Conservation (phyloP, 257 asterid genomes). For the Ocimum tenuiflorum region DNA sequence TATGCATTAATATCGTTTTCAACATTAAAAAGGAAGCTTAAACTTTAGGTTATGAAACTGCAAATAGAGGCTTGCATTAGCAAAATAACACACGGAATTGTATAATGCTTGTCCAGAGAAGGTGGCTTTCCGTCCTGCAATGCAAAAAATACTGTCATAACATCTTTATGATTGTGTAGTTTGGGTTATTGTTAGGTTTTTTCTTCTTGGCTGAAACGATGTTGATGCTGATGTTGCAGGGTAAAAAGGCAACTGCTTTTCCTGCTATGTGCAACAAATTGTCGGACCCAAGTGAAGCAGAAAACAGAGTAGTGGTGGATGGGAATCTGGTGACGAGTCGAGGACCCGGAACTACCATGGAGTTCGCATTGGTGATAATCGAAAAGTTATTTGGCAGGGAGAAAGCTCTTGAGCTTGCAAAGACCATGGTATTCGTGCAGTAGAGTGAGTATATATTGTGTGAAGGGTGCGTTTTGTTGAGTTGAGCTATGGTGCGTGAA, state of each 20-base stretch:
- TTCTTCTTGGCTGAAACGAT: not conserved
- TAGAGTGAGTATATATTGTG: conserved; percentile 14
- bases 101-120: too few relatives aligned
- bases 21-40: too few relatives aligned
- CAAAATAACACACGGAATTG: too few relatives aligned
- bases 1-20: too few relatives aligned
- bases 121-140: too few relatives aligned
- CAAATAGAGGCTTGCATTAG: too few relatives aligned
- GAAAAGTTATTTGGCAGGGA: conserved; percentile 68
- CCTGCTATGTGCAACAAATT: conserved; percentile 80
- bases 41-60: too few relatives aligned
- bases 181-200: not conserved
- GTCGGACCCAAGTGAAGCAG: conserved; percentile 65
- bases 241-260: conserved; percentile 89
- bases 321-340: conserved; percentile 83
- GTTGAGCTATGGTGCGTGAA: not conserved
- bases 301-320: conserved; percentile 78
- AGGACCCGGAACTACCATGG: conserved; percentile 95
- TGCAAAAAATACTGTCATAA: too few relatives aligned
- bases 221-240: conserved; percentile 33
- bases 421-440: conserved; percentile 55
- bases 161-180: too few relatives aligned
- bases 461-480: too few relatives aligned
- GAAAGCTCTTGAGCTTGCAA: conserved; percentile 61
- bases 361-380: conserved; percentile 59